Evolutionary conservation across 192 early-diverging fungal genomes (phyloP).

Genomic region (Entomortierella lignicola): DNA sequence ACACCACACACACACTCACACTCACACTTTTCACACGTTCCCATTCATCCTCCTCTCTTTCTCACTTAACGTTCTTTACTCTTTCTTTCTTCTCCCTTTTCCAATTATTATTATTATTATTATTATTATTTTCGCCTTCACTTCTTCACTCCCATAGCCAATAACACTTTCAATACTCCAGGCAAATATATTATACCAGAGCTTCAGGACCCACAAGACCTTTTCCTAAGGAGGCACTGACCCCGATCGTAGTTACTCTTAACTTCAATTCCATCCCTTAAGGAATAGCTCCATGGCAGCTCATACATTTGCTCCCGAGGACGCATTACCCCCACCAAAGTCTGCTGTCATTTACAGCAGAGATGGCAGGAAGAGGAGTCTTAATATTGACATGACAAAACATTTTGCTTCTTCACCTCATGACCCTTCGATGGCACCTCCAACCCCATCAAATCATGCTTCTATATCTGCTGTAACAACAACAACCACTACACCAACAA

Average conservation of each 20-base stretch:
- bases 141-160: not conserved
- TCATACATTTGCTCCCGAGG: constrained; percentile 56
- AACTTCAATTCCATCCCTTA: not conserved
- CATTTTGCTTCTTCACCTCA: constrained; percentile 35
- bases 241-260: not conserved
- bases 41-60: not conserved
- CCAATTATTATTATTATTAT: not conserved
- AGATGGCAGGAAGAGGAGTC: constrained; percentile 56
- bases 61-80: constrained; percentile 1
- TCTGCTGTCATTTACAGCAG: constrained; percentile 55
- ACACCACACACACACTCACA: too few relatives aligned
- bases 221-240: not conserved
- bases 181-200: not conserved
- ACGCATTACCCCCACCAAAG: constrained; percentile 54
- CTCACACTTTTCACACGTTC: not conserved
- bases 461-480: not conserved
- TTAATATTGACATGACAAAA: constrained; percentile 52
- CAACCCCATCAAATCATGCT: constrained; percentile 15
- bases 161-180: not conserved
- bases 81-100: not conserved
- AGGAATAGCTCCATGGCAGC: constrained; percentile 35
- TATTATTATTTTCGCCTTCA: not conserved
- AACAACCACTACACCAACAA: too few relatives aligned
- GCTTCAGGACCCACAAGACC: constrained; percentile 6
- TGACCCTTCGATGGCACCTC: constrained; percentile 25